Base-by-base conservation (phyloP, 352 stramenopile genomes). In the Phytophthora pseudosyringae region DNA sequence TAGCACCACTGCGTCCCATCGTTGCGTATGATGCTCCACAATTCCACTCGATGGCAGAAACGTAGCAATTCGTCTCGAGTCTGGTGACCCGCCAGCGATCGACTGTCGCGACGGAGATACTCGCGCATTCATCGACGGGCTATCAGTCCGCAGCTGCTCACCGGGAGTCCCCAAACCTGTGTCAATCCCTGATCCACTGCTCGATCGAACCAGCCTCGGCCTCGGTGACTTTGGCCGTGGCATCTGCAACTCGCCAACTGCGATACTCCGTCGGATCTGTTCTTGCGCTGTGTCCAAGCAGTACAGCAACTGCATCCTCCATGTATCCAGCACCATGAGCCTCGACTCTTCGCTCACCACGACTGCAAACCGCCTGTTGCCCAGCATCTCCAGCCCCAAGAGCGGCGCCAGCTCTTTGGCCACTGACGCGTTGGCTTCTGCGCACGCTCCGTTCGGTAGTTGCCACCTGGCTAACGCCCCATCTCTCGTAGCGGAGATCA, bases 271-370 rank as follows among this genome's bases (percentile, higher is more conserved):
- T 51, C 86, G 76, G 36, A 94, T 84, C 72, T 94, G 86, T 49
- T 94, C 86, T 60, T 94, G 86, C 13, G 82, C 75, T 0, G 86
- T 94, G 53, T 94, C 81, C 28, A 90, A 74, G 28, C 86, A 94
- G 39, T 88, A 90, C 8, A 92, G 43, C 52, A 94, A 12, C 41
- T 57, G 60, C 69, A 94, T 86, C 40, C 78, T 88, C 83, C 83
- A 94, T 51, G 82, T 86, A 58, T 94, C 86, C 40, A 92, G 45
- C 29, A 92, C 83, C 83, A 92, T 91, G 43, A 92, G 83, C 4
- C 83, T 79, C 7, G 83, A 84, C 29, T 89, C 76, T 44, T 86
- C 78, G 28, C 83, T 88, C 56, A 84, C 88, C 16, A 91, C 79
- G 8, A 94, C 76, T 1, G 86, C 81, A 61, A 84, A 94, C 8